These are phyloP conservation scores for Kodamaea derodonti DNA, from an alignment of 1,139 yeast genomes.

Conservation along the genomic window DNA sequence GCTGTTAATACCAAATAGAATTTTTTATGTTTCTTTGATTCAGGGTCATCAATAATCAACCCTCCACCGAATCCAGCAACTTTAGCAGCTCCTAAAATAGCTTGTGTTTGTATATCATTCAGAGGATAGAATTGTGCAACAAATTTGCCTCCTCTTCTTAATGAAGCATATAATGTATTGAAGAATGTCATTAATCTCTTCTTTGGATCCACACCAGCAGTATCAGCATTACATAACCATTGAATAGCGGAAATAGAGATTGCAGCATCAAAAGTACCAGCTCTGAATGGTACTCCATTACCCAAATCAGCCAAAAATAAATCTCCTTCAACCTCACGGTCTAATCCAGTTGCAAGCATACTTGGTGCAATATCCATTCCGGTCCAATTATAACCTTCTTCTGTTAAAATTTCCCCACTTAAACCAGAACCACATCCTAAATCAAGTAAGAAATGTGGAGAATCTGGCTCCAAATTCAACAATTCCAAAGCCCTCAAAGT, in stretches of 20 bases:
- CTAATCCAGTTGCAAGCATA: conserved; percentile 92
- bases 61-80: conserved; percentile 98
- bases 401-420: conserved; percentile 88
- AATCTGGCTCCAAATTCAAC: conserved; percentile 59
- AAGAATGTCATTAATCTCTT: conserved; percentile 77
- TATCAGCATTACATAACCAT: conserved; percentile 97
- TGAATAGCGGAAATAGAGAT: conserved; percentile 93
- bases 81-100: conserved; percentile 79
- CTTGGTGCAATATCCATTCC: conserved; percentile 97
- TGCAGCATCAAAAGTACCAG: conserved; percentile 97
- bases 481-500: conserved; percentile 89
- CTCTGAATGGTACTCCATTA: conserved; percentile 87
- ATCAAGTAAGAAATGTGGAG: conserved; percentile 75
- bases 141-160: conserved; percentile 92
- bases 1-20: conserved; percentile 88
- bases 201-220: conserved; percentile 80
- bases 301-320: conserved; percentile 90
- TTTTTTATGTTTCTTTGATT: conserved; percentile 85
- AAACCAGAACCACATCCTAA: conserved; percentile 97
- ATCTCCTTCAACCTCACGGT: conserved; percentile 92
- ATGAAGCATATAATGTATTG: conserved; percentile 79
- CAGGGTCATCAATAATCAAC: conserved; percentile 88
- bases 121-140: conserved; percentile 96
- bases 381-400: conserved; percentile 92
- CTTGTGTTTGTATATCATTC: conserved; percentile 78